A percentile compares a stretch with the other conserved stretches of the same genome.
phyloP scores from a whole-genome alignment of 495 filamentous ascomycete genomes.

The Tetracladium setigerum region DNA sequence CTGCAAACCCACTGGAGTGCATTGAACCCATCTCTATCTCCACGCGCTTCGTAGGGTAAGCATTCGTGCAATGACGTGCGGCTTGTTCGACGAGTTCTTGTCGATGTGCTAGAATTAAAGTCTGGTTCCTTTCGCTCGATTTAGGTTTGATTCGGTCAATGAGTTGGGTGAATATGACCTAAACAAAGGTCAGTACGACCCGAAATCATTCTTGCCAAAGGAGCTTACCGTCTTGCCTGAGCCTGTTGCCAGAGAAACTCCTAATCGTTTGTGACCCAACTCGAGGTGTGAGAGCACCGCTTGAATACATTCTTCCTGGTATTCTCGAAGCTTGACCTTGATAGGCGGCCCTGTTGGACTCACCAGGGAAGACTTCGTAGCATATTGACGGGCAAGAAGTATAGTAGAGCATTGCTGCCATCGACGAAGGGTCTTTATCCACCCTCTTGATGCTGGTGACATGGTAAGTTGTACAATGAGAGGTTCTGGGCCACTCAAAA shows the following conservation, averaged over 20 bases:
- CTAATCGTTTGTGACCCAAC: constrained; percentile 72
- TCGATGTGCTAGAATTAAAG: constrained; percentile 86
- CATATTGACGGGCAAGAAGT: not conserved
- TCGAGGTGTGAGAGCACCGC: constrained; percentile 66
- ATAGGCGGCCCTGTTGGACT: not conserved
- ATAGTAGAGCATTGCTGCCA: constrained; percentile 4
- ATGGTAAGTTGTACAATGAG: constrained; percentile 8
- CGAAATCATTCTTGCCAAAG: not conserved
- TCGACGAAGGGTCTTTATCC: constrained; percentile 1
- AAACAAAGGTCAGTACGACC: not conserved
- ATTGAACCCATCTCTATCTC: constrained; percentile 86
- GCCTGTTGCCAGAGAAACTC: constrained; percentile 86
- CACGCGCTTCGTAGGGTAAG: constrained; percentile 71
- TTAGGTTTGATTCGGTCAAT: constrained; percentile 66
- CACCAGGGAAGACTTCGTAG: constrained; percentile 3
- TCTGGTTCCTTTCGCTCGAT: constrained; percentile 56
- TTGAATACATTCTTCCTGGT: constrained; percentile 87
- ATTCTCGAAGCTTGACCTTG: constrained; percentile 56
- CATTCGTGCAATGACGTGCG: constrained; percentile 65
- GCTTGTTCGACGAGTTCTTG: constrained; percentile 96
- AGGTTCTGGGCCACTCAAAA: no score
- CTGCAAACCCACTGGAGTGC: constrained; percentile 66
- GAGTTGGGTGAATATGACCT: constrained; percentile 95
- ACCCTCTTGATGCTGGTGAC: constrained; percentile 24
- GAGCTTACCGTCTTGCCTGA: constrained; percentile 77